Conservation (phyloP, 2,329 filamentous ascomycete genomes). For the Polytolypa hystricis region DNA sequence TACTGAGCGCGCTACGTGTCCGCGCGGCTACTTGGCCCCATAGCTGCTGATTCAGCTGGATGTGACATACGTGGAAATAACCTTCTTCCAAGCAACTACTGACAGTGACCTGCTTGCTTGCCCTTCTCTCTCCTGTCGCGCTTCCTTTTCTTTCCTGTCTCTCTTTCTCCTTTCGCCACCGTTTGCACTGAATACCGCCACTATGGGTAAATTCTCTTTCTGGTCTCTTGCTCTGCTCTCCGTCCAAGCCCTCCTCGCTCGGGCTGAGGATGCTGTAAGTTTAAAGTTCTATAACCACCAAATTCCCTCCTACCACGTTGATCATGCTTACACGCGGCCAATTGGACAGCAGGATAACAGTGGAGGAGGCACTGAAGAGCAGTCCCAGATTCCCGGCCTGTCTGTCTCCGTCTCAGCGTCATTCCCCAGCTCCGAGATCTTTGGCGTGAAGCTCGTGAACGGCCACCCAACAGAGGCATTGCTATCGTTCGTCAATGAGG, state of each 20-base stretch:
- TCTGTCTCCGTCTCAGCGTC: conserved; percentile 45
- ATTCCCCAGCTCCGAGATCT: conserved; percentile 63
- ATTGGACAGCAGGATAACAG: too few species aligned
- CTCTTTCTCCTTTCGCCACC: conserved; percentile 5
- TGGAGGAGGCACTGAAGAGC: conserved; percentile 54
- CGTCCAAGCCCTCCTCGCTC: conserved; percentile 53
- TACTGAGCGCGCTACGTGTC: too few species aligned
- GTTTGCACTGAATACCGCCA: conserved; percentile 16
- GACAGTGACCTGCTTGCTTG: background rate
- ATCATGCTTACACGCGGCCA: too few species aligned
- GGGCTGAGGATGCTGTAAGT: conserved; percentile 52
- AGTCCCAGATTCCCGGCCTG: conserved; percentile 50
- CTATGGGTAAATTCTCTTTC: conserved; percentile 65
- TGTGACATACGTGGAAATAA: conserved; percentile 7
- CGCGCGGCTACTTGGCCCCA: too few species aligned
- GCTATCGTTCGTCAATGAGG: conserved; percentile 74
- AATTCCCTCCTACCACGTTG: too few species aligned
- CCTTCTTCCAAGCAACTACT: too few species aligned
- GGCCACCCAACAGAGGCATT: conserved; percentile 73
- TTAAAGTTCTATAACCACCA: too few species aligned
- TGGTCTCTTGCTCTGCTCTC: conserved; percentile 62
- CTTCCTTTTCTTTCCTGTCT: conserved; percentile 5
- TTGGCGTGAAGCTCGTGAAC: conserved; percentile 93
- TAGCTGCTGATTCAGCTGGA: background rate
- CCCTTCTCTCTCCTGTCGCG: conserved; percentile 7